Evolutionary conservation across 2,329 filamentous ascomycete genomes (phyloP).

Genomic region (Penicillium freii): DNA sequence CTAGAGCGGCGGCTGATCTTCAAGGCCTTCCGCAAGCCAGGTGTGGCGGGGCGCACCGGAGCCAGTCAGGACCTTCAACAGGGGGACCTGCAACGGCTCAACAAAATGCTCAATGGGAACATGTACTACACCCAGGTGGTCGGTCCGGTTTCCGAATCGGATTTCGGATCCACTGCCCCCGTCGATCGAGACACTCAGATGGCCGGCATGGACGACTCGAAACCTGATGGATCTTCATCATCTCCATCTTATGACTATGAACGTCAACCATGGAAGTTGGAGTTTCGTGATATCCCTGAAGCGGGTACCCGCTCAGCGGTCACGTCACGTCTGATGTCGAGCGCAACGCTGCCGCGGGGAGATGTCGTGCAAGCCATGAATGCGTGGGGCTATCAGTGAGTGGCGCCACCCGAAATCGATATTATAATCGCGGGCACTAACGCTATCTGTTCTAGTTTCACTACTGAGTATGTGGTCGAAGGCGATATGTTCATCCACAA

Average conservation of each 20-base stretch:
- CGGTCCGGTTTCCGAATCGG: conserved; percentile 41
- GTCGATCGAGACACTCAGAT: conserved; percentile 32
- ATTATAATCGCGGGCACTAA: conserved; percentile 14
- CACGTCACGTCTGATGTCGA: conserved; percentile 53
- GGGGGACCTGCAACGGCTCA: conserved; percentile 45
- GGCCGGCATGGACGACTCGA: conserved; percentile 28
- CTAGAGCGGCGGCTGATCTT: conserved; percentile 59
- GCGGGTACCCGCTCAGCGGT: conserved; percentile 53
- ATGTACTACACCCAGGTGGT: conserved; percentile 57
- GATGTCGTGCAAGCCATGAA: conserved; percentile 53
- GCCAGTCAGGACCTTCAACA: conserved; percentile 47
- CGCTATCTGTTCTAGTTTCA: conserved; percentile 45
- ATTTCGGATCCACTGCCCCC: conserved; percentile 33
- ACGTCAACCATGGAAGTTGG: conserved; percentile 44
- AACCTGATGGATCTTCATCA: background rate
- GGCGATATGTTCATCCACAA: conserved; percentile 59
- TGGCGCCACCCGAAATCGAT: conserved; percentile 13
- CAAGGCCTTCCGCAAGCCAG: conserved; percentile 53
- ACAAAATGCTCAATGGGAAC: conserved; percentile 50
- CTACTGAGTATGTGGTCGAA: conserved; percentile 56
- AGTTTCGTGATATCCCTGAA: conserved; percentile 52
- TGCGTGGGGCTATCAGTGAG: conserved; percentile 54
- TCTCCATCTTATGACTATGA: conserved; percentile 33
- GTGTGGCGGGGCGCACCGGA: conserved; percentile 41
- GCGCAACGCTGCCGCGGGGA: conserved; percentile 48